These are phyloP conservation scores for Parastagonospora nodorum DNA, from an alignment of 2,329 filamentous ascomycete species.

Conservation along the genomic window DNA sequence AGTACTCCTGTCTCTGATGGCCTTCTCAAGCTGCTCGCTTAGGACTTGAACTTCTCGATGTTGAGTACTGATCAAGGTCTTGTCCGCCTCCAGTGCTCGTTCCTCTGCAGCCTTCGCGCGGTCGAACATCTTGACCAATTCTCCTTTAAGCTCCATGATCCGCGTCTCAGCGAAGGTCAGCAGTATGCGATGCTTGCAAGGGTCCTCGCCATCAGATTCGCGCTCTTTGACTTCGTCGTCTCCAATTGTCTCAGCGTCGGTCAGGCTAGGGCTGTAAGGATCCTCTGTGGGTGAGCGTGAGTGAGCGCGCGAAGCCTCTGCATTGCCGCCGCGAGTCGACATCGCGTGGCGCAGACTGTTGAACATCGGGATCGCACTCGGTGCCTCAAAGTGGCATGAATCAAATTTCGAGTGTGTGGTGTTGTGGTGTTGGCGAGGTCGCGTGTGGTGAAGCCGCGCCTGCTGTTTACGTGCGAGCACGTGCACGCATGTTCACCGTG, in stretches of 20 bases:
- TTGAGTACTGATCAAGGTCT: neutral
- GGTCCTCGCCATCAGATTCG: too few relatives aligned
- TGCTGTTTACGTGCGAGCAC: neutral
- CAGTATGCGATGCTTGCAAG: neutral
- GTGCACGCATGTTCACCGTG: conserved; percentile 3
- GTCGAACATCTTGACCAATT: neutral
- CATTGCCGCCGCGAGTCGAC: neutral
- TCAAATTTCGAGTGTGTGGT: neutral
- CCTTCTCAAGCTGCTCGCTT: neutral
- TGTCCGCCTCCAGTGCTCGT: neutral
- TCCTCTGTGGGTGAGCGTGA: too few relatives aligned
- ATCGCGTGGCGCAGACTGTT: neutral
- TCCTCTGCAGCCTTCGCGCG: neutral
- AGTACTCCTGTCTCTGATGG: neutral
- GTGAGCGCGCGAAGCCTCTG: too few relatives aligned
- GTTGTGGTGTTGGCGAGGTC: neutral
- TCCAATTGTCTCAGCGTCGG: too few relatives aligned
- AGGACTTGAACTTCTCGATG: neutral
- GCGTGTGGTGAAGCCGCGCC: neutral
- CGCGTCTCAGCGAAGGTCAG: neutral
- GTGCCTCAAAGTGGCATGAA: neutral
- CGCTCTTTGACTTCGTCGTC: too few relatives aligned
- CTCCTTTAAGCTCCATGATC: neutral
- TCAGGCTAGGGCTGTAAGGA: too few relatives aligned
- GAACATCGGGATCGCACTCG: neutral